These are phyloP conservation scores for Halenospora varia DNA, from an alignment of 495 filamentous ascomycete species.

Conservation along the genomic window DNA sequence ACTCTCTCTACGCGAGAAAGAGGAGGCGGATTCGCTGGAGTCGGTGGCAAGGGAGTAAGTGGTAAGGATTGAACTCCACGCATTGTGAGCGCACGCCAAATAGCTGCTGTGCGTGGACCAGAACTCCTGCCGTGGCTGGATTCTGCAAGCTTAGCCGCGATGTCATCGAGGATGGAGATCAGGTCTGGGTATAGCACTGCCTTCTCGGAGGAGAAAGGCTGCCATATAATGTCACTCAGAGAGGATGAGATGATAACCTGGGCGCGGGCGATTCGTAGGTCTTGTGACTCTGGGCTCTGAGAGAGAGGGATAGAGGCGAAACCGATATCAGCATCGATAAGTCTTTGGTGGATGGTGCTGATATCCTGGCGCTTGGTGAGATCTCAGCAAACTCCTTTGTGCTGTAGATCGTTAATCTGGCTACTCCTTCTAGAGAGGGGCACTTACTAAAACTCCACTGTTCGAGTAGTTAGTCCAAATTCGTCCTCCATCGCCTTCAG, in stretches of 20 bases:
- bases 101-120: too few species aligned
- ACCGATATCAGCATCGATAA: slow-evolving; percentile 4
- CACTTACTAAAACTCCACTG: slow-evolving; percentile 20
- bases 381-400: too few species aligned
- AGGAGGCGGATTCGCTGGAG: too few species aligned
- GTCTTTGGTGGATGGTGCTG: slow-evolving; percentile 13
- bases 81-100: too few species aligned
- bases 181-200: background rate
- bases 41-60: too few species aligned
- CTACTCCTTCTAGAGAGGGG: slow-evolving; percentile 1
- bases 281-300: slow-evolving; percentile 6
- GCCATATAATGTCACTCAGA: slow-evolving; percentile 14
- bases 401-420: too few species aligned
- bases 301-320: slow-evolving; percentile 17
- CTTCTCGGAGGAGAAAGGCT: slow-evolving; percentile 20
- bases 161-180: slow-evolving; percentile 3
- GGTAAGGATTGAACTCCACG: too few species aligned
- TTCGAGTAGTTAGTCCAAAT: slow-evolving; percentile 7
- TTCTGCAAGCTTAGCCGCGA: slow-evolving; percentile 10
- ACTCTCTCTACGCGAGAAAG: too few species aligned
- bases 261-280: slow-evolving; percentile 14
- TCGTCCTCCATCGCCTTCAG: slow-evolving; percentile 17
- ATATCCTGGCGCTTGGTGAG: too few species aligned
- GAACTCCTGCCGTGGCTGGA: slow-evolving; percentile 1
- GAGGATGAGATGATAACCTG: slow-evolving; percentile 14